A percentile compares a stretch with the other conserved stretches of the same genome.
These are phyloP conservation scores for Diaporthe ampelina DNA, from an alignment of 2,329 filamentous ascomycete genomes.

Conservation along the genomic window DNA sequence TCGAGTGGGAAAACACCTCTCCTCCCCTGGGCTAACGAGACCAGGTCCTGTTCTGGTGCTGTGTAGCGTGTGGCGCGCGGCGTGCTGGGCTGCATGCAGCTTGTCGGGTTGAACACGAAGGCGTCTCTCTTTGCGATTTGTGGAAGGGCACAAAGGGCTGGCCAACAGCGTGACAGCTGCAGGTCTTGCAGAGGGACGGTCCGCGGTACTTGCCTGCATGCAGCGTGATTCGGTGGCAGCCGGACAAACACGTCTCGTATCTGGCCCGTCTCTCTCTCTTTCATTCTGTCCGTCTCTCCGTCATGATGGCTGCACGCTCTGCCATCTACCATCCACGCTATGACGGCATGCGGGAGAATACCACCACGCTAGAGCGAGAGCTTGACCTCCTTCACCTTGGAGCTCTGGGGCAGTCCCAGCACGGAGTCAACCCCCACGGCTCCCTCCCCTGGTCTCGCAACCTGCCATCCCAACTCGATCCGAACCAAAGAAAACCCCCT, in stretches of 20 bases:
- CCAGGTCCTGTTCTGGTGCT: too few relatives aligned
- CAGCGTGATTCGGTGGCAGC: background rate
- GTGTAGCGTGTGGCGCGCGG: background rate
- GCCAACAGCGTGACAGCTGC: constrained; percentile 19
- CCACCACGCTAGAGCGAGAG: background rate
- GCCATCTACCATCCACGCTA: background rate
- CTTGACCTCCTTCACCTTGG: constrained; percentile 18
- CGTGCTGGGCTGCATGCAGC: background rate
- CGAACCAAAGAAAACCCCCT: constrained; percentile 20
- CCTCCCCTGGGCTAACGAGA: background rate
- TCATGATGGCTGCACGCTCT: constrained; percentile 19
- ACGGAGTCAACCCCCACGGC: background rate
- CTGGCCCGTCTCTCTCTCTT: background rate
- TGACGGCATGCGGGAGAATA: constrained; percentile 8
- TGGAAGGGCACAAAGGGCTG: background rate
- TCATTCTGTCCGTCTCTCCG: too few relatives aligned
- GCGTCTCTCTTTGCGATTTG: background rate
- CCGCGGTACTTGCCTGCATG: background rate
- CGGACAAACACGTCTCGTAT: constrained; percentile 15
- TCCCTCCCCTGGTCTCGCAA: background rate
- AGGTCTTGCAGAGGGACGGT: background rate
- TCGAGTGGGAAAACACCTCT: background rate
- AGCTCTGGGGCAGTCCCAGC: background rate
- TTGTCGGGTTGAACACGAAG: constrained; percentile 14
- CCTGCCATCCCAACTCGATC: constrained; percentile 26